A percentile compares a stretch with the other conserved stretches of the same genome.
These are phyloP conservation scores for Penstemon eatonii DNA, from an alignment of 257 asterid genomes.

Conservation along the genomic window DNA sequence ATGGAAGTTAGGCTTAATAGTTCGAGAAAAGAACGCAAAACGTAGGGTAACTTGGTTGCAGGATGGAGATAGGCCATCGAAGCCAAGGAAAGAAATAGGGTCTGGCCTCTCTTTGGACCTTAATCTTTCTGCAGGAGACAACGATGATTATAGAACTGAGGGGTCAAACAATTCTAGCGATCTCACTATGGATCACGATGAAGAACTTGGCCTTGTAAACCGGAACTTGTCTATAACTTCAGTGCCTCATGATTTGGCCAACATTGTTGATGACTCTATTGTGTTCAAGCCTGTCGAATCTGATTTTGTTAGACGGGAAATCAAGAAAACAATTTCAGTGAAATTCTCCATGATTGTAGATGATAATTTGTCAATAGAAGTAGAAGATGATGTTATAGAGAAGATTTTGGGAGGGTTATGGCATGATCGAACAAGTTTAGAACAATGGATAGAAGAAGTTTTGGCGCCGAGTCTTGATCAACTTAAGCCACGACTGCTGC, in stretches of 20 bases:
- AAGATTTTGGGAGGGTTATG: slow-evolving; percentile 73
- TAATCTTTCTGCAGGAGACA: slow-evolving; percentile 45
- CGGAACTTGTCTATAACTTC: slow-evolving; percentile 47
- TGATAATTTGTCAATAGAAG: slow-evolving; percentile 47
- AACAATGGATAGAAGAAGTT: slow-evolving; percentile 65
- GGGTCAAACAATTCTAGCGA: slow-evolving; percentile 82
- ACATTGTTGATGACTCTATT: slow-evolving; percentile 66
- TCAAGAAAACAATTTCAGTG: slow-evolving; percentile 62
- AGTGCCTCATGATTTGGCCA: slow-evolving; percentile 72
- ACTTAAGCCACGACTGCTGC: slow-evolving; percentile 41
- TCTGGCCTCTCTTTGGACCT: slow-evolving; percentile 68
- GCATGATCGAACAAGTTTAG: slow-evolving; percentile 60
- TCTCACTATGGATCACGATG: slow-evolving; percentile 71
- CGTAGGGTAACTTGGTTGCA: slow-evolving; percentile 54
- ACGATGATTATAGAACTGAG: slow-evolving; percentile 54
- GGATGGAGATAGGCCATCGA: slow-evolving; percentile 42
- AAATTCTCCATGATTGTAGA: slow-evolving; percentile 54
- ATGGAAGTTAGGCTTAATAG: slow-evolving; percentile 60
- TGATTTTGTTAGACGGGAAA: slow-evolving; percentile 65
- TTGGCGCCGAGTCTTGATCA: slow-evolving; percentile 58
- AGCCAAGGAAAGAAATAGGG: slow-evolving; percentile 44
- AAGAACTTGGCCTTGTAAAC: slow-evolving; percentile 47
- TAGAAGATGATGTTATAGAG: slow-evolving; percentile 66
- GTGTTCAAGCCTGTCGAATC: slow-evolving; percentile 68
- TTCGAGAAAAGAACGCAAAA: slow-evolving; percentile 57